Evolutionary conservation across 2,329 filamentous ascomycete genomes (phyloP).

Genomic region (Zymoseptoria crescenta): DNA sequence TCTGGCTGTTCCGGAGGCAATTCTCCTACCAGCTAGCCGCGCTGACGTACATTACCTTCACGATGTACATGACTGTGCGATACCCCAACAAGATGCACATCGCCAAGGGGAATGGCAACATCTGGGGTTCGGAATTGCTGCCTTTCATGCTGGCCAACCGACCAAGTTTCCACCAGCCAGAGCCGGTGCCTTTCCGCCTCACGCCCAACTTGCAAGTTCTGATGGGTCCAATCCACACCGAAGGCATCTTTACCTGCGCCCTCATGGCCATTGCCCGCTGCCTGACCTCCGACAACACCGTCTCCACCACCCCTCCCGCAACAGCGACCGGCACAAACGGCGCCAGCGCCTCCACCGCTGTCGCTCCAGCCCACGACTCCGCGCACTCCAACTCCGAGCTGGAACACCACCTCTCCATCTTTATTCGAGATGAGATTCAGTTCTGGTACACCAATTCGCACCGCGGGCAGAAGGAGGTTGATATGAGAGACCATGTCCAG

Average conservation of each 20-base stretch:
- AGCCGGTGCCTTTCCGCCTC: constrained; percentile 92
- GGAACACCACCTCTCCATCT: constrained; percentile 89
- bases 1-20: constrained; percentile 96
- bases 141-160: constrained; percentile 77
- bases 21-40: constrained; percentile 94
- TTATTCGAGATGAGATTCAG: constrained; percentile 95
- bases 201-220: constrained; percentile 93
- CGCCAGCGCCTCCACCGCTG: constrained; percentile 34
- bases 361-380: constrained; percentile 1
- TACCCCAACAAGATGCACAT: constrained; percentile 96
- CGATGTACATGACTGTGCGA: constrained; percentile 92
- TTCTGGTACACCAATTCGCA: constrained; percentile 88
- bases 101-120: constrained; percentile 75
- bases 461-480: constrained; percentile 56
- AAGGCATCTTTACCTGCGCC: constrained; percentile 90
- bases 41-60: constrained; percentile 96
- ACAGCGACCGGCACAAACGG: constrained; percentile 9
- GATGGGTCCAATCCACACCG: constrained; percentile 90
- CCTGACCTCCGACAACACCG: constrained; percentile 64
- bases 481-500: constrained; percentile 72
- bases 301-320: constrained; percentile 16
- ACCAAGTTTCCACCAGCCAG: constrained; percentile 87
- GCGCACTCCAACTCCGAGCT: constrained; percentile 52
- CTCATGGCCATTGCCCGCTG: constrained; percentile 95
- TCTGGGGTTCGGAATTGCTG: constrained; percentile 94